These are phyloP conservation scores for Talaromyces trachyspermus DNA, from an alignment of 495 filamentous ascomycete species.

Conservation along the genomic window DNA sequence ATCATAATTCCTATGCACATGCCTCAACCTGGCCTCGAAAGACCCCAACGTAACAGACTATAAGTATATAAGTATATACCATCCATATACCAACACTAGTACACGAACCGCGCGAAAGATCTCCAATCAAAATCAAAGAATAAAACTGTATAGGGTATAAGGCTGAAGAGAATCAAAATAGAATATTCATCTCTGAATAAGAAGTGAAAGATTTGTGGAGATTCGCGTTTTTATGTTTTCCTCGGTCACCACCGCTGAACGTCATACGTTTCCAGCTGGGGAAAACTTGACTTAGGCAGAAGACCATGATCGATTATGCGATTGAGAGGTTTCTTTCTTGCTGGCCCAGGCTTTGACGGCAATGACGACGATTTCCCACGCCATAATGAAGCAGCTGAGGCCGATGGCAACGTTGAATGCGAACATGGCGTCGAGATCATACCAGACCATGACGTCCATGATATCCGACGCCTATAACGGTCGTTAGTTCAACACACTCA, in stretches of 20 bases:
- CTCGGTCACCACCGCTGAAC: background rate
- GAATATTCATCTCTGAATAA: constrained; percentile 4
- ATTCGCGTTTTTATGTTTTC: background rate
- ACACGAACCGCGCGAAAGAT: constrained; percentile 16
- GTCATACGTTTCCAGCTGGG: background rate
- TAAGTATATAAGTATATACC: too few species aligned
- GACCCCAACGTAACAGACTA: too few species aligned
- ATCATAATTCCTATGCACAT: background rate
- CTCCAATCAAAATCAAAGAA: constrained; percentile 46
- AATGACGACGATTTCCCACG: constrained; percentile 68
- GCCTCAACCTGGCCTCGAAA: too few species aligned
- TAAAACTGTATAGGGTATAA: constrained; percentile 19
- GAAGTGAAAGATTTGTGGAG: constrained; percentile 1
- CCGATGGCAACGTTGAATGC: constrained; percentile 88
- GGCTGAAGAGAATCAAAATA: constrained; percentile 13
- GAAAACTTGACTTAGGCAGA: background rate
- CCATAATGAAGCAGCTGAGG: constrained; percentile 75
- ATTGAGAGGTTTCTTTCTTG: constrained; percentile 44
- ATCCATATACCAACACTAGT: background rate
- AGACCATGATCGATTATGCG: constrained; percentile 7
- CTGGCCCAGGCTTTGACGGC: constrained; percentile 89
- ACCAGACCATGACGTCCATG: constrained; percentile 66
- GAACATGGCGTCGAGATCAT: constrained; percentile 77
- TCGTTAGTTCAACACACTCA: background rate
- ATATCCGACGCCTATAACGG: constrained; percentile 56